Conservation (phyloP, 108 stramenopile genomes). For the Asterionellopsis glacialis region DNA sequence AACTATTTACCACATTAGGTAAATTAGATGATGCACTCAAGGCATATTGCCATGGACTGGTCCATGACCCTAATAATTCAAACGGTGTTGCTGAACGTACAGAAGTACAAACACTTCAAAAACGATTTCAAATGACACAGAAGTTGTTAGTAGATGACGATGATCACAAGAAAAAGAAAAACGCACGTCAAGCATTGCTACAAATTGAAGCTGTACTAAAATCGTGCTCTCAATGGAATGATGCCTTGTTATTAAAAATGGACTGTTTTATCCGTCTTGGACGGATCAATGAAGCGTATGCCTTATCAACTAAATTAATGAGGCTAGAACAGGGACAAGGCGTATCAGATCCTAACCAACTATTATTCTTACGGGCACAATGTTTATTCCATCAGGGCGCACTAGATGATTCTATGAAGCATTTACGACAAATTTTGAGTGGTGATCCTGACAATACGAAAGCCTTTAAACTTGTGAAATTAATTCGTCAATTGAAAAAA, state of each 20-base stretch:
- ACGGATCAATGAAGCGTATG: no score
- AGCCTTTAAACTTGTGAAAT: slow-evolving; percentile 13
- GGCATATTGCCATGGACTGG: slow-evolving; percentile 24
- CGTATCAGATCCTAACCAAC: background rate
- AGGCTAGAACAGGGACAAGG: no score
- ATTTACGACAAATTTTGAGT: slow-evolving; percentile 25
- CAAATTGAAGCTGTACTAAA: slow-evolving; percentile 19
- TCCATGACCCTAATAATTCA: slow-evolving; percentile 40
- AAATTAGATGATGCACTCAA: slow-evolving; percentile 21
- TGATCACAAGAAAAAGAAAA: background rate
- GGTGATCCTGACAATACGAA: slow-evolving; percentile 25
- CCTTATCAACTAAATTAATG: background rate
- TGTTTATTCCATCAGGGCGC: slow-evolving; percentile 19
- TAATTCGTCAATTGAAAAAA: slow-evolving; percentile 6
- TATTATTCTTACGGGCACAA: background rate
- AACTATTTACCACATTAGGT: slow-evolving; percentile 13
- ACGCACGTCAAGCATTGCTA: slow-evolving; percentile 17
- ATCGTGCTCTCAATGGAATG: slow-evolving; percentile 18
- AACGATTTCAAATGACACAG: slow-evolving; percentile 11
- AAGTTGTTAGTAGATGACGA: no score
- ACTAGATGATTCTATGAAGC: slow-evolving; percentile 36
- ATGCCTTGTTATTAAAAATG: slow-evolving; percentile 6
- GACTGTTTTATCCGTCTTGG: no score
- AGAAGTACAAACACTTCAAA: slow-evolving; percentile 18
- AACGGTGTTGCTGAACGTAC: slow-evolving; percentile 23